phyloP scores from a whole-genome alignment of 2,329 filamentous ascomycete genomes.

The Aspergillus hiratsukae region DNA sequence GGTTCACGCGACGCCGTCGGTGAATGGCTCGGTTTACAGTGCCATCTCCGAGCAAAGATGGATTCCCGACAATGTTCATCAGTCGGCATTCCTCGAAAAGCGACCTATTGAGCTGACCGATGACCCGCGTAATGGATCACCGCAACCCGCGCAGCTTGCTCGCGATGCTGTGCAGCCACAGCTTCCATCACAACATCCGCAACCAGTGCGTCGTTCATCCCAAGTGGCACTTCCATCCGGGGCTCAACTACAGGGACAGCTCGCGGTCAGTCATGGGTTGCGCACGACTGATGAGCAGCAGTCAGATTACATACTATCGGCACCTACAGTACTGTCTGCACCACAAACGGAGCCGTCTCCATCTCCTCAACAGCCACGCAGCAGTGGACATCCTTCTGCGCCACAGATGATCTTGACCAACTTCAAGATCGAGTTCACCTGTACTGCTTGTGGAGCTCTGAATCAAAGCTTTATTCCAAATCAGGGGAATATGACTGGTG shows the following conservation, averaged over 20 bases:
- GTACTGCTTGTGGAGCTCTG: constrained; percentile 33
- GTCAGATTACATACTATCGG: constrained; percentile 18
- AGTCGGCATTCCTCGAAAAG: constrained; percentile 23
- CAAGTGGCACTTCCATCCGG: constrained; percentile 16
- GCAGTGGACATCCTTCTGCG: constrained; percentile 21
- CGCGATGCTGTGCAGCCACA: constrained; percentile 17
- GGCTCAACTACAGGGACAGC: constrained; percentile 19
- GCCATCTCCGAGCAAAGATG: constrained; percentile 30
- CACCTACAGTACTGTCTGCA: constrained; percentile 14
- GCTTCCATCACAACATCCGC: constrained; percentile 8
- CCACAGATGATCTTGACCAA: constrained; percentile 32
- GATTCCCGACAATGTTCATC: constrained; percentile 27
- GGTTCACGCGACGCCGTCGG: constrained; percentile 11
- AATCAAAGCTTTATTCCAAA: constrained; percentile 38
- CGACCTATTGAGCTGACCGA: constrained; percentile 21
- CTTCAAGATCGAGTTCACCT: constrained; percentile 40
- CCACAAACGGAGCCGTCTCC: constrained; percentile 20
- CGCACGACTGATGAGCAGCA: constrained; percentile 22
- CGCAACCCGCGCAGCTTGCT: constrained; percentile 16
- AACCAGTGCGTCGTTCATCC: constrained; percentile 12
- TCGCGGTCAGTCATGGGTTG: constrained; percentile 18
- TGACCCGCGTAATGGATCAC: constrained; percentile 15
- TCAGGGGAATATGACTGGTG: constrained; percentile 32
- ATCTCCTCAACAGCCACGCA: constrained; percentile 19
- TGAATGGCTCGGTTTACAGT: constrained; percentile 21